phyloP scores from a whole-genome alignment of 2,329 filamentous ascomycete genomes.

The Pseudocercospora crystallina region DNA sequence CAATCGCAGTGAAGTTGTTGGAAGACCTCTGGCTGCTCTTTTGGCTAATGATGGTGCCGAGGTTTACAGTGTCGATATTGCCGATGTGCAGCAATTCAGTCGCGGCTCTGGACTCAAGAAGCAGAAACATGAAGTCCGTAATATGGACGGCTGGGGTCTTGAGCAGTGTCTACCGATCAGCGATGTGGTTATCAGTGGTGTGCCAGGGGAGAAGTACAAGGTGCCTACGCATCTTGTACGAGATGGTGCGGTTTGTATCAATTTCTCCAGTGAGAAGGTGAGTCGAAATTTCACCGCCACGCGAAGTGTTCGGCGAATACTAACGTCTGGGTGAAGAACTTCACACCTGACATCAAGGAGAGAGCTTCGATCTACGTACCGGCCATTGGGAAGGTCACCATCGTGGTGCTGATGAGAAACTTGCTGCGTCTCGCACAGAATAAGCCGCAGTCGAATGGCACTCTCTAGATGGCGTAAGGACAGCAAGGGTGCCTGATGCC shows the following conservation, averaged over 20 bases:
- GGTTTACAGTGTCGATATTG: constrained; percentile 93
- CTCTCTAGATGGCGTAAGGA: neutral
- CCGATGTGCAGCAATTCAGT: constrained; percentile 87
- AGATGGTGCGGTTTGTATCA: constrained; percentile 95
- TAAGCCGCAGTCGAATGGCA: constrained; percentile 14
- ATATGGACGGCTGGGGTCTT: constrained; percentile 76
- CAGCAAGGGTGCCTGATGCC: neutral
- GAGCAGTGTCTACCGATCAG: constrained; percentile 81
- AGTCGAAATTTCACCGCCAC: constrained; percentile 10
- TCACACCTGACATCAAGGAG: constrained; percentile 84
- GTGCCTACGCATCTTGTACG: constrained; percentile 79
- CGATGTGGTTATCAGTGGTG: constrained; percentile 92
- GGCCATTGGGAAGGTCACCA: constrained; percentile 96
- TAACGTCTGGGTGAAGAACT: constrained; percentile 59
- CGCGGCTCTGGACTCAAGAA: constrained; percentile 84
- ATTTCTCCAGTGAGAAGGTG: constrained; percentile 88
- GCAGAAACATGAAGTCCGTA: constrained; percentile 79
- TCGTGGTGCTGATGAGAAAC: constrained; percentile 85
- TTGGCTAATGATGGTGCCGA: constrained; percentile 94
- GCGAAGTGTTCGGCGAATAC: constrained; percentile 1
- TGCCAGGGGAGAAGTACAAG: constrained; percentile 85
- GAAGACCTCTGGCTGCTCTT: constrained; percentile 84
- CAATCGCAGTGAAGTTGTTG: constrained; percentile 94
- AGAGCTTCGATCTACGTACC: constrained; percentile 97
- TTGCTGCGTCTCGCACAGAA: constrained; percentile 59